Evolutionary conservation across 2,329 filamentous ascomycete species (phyloP).

Genomic region (Trichoderma sp.): DNA sequence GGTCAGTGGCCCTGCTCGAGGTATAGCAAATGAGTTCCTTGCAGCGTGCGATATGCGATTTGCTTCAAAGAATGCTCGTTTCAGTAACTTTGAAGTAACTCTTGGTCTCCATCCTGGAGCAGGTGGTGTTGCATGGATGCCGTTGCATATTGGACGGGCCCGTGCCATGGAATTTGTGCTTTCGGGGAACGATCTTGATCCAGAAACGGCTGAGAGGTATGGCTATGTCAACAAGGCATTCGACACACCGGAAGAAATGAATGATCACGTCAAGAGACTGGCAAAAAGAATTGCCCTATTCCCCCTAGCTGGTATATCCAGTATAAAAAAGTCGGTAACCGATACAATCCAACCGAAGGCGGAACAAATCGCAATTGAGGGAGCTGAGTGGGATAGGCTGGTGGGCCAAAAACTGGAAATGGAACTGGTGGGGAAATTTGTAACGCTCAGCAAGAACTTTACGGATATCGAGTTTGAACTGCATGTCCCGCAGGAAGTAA

Average conservation of each 20-base stretch:
- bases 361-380: not conserved
- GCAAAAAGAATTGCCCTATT: not conserved
- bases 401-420: not conserved
- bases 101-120: not conserved
- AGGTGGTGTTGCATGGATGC: not conserved
- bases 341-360: not conserved
- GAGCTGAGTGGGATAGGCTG: not conserved
- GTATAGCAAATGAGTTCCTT: not conserved
- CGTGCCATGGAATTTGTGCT: not conserved
- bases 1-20: not conserved
- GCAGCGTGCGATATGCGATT: not conserved
- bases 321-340: not conserved
- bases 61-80: not conserved
- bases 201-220: not conserved
- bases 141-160: not conserved
- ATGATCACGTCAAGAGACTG: not conserved
- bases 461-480: not conserved
- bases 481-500: not conserved
- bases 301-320: not conserved
- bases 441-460: not conserved
- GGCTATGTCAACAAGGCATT: not conserved
- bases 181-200: not conserved
- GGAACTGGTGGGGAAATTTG: not conserved
- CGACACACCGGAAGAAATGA: not conserved
- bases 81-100: not conserved